Evolutionary conservation across 768 basidiomycete species (phyloP).

Genomic region (Xerocomus potaroensis): DNA sequence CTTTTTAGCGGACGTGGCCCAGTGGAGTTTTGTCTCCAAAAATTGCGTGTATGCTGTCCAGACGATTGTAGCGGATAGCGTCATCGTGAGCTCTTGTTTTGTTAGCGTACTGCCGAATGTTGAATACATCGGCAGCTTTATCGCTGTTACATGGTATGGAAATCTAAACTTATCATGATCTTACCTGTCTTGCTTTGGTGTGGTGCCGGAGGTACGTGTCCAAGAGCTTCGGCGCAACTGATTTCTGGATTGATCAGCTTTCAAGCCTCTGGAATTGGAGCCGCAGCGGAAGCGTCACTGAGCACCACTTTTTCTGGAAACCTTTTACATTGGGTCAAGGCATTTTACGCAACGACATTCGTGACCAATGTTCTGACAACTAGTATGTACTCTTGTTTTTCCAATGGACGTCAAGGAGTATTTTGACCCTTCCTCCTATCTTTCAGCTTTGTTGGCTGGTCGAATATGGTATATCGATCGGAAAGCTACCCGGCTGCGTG

Average conservation of each 20-base stretch:
- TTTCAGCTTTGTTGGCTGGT: slow-evolving; percentile 20
- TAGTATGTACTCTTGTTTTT: slow-evolving; percentile 4
- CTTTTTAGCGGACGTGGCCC: slow-evolving; percentile 20
- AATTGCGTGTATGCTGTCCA: slow-evolving; percentile 15
- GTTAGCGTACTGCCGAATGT: background rate
- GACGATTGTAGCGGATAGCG: slow-evolving; percentile 23
- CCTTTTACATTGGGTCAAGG: slow-evolving; percentile 29
- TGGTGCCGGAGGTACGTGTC: slow-evolving; percentile 16
- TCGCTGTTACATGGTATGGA: slow-evolving; percentile 28
- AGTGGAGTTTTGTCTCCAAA: slow-evolving; percentile 26
- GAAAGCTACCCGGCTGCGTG: slow-evolving; percentile 13
- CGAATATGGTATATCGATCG: slow-evolving; percentile 27
- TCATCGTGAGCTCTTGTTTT: slow-evolving; percentile 15
- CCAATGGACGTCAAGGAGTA: too few relatives aligned
- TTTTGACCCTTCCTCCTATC: background rate
- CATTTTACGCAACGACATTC: slow-evolving; percentile 30
- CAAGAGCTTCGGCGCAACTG: background rate
- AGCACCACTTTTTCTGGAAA: slow-evolving; percentile 19
- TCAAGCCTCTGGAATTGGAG: background rate
- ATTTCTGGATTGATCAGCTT: background rate
- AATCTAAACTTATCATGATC: slow-evolving; percentile 16
- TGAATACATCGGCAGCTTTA: slow-evolving; percentile 2
- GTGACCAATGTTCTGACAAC: slow-evolving; percentile 30
- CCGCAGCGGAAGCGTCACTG: slow-evolving; percentile 6
- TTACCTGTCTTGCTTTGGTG: slow-evolving; percentile 25